These are phyloP conservation scores for Lentinus tigrinus DNA, from an alignment of 768 basidiomycete species.

Conservation along the genomic window DNA sequence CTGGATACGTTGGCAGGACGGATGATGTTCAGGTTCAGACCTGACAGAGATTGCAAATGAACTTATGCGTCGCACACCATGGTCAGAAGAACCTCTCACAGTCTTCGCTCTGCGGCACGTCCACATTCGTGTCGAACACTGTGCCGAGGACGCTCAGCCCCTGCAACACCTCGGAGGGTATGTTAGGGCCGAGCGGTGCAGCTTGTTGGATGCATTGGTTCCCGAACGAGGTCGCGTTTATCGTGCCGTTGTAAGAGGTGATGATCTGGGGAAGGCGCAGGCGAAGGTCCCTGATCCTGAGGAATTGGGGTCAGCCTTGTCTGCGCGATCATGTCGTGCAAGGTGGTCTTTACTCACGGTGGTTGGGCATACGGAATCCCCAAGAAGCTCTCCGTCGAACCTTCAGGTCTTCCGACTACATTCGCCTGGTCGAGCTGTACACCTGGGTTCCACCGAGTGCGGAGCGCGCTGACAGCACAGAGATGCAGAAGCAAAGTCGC, in stretches of 20 bases:
- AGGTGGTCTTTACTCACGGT: too few species aligned
- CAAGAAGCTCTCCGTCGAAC: too few species aligned
- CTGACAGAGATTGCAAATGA: not conserved
- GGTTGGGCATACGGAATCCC: too few species aligned
- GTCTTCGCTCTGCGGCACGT: slow-evolving; percentile 2
- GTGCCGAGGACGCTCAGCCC: too few species aligned
- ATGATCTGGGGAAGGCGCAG: slow-evolving; percentile 15
- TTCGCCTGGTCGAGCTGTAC: not conserved
- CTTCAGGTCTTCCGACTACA: too few species aligned
- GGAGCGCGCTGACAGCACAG: not conserved
- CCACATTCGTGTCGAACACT: not conserved
- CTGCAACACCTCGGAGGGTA: not conserved
- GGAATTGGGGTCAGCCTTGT: too few species aligned
- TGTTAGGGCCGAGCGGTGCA: not conserved
- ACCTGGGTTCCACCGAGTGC: too few species aligned
- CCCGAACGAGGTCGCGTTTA: slow-evolving; percentile 15
- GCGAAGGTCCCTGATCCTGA: slow-evolving; percentile 13
- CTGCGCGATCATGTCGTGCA: too few species aligned
- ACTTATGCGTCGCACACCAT: slow-evolving; percentile 35
- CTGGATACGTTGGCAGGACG: not conserved
- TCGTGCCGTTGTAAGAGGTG: not conserved
- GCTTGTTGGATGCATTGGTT: slow-evolving; percentile 14
- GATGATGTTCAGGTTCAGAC: not conserved
- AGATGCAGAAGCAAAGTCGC: slow-evolving; percentile 29
- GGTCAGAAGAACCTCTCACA: slow-evolving; percentile 20